phyloP scores from a whole-genome alignment of 495 filamentous ascomycete genomes.

The Hypoxylon lenormandii region DNA sequence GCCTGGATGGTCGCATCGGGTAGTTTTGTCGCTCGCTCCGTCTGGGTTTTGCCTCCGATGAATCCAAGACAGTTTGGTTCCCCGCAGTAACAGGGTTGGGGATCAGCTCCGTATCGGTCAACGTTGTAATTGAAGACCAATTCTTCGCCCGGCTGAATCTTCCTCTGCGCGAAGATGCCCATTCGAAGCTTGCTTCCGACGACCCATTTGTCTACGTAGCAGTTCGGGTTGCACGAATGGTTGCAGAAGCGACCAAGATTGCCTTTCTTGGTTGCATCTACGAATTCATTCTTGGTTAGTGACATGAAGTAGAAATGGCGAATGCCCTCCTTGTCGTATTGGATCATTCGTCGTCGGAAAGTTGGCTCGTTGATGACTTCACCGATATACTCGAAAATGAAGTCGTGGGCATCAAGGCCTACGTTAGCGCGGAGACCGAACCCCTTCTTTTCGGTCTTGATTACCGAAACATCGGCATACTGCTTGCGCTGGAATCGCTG shows the following conservation, averaged over 20 bases:
- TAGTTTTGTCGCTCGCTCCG: conserved; percentile 91
- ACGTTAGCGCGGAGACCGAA: conserved; percentile 87
- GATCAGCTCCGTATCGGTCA: conserved; percentile 95
- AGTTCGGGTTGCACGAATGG: conserved; percentile 98
- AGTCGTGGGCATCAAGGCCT: conserved; percentile 81
- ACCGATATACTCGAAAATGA: conserved; percentile 98
- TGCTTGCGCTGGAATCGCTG: conserved; percentile 92
- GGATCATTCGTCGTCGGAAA: conserved; percentile 86
- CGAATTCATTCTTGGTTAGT: conserved; percentile 92
- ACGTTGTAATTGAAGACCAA: conserved; percentile 99
- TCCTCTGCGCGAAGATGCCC: conserved; percentile 95
- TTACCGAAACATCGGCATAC: conserved; percentile 91
- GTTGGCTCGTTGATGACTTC: conserved; percentile 94
- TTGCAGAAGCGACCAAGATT: conserved; percentile 98
- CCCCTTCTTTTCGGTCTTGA: conserved; percentile 97
- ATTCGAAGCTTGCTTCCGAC: conserved; percentile 98
- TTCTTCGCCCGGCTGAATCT: conserved; percentile 89
- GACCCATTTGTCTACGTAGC: conserved; percentile 99
- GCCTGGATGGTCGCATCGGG: conserved; percentile 92
- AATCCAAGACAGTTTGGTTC: conserved; percentile 95
- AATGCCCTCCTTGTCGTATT: conserved; percentile 95
- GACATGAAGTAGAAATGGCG: conserved; percentile 99
- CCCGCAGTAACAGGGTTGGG: conserved; percentile 95
- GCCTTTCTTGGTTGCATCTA: conserved; percentile 96
- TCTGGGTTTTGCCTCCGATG: conserved; percentile 97